Conservation (phyloP, 768 basidiomycete species). For the Phanerochaete sordida region DNA sequence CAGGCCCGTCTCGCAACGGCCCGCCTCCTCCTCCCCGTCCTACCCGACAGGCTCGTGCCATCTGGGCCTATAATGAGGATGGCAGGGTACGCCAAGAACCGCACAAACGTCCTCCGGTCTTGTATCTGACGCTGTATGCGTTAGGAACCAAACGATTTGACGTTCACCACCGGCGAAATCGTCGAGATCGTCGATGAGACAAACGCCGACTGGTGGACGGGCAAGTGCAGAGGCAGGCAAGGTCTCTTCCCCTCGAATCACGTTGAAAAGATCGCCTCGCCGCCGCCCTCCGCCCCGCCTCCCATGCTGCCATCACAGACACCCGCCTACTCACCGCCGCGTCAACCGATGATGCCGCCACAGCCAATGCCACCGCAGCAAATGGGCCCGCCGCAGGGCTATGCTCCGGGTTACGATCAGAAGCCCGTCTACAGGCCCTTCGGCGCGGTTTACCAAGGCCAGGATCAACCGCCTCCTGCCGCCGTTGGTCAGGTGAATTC, state of each 20-base stretch:
- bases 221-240: conserved; percentile 55
- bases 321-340: conserved; percentile 10
- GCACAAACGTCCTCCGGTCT: neutral
- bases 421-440: conserved; percentile 34
- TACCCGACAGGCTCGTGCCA: conserved; percentile 43
- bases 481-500: conserved; percentile 19
- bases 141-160: conserved; percentile 77
- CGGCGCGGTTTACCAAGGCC: conserved; percentile 33
- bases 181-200: conserved; percentile 78
- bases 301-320: conserved; percentile 17
- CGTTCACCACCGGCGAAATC: conserved; percentile 71
- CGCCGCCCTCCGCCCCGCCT: conserved; percentile 9
- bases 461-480: conserved; percentile 28
- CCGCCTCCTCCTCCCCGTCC: conserved; percentile 18
- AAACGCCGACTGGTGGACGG: conserved; percentile 88
- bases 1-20: conserved; percentile 7
- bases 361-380: conserved; percentile 35
- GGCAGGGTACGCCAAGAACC: conserved; percentile 37
- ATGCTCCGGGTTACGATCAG: conserved; percentile 14
- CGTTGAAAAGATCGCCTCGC: conserved; percentile 52
- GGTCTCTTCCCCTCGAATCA: conserved; percentile 79
- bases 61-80: conserved; percentile 67
- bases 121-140: neutral
- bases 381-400: conserved; percentile 3
- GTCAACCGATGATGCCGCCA: conserved; percentile 24